A percentile compares a stretch with the other conserved stretches of the same genome.
Conservation (phyloP, 331 rosid species). For the Acacia concinna region DNA sequence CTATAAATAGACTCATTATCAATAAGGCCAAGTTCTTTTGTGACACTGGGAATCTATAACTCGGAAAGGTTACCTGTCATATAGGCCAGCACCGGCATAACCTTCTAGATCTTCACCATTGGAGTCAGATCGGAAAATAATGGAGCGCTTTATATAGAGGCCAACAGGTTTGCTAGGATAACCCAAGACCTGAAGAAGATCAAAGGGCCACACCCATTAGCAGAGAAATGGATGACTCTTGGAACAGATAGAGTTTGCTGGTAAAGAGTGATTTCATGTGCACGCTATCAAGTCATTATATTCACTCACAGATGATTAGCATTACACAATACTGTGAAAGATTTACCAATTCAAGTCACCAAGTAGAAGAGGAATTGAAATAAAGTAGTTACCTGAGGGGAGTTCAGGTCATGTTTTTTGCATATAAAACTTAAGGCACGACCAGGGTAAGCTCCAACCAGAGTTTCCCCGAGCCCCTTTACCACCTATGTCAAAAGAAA, state of each 20-base stretch:
- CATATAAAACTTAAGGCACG: slow-evolving; percentile 93
- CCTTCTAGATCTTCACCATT: slow-evolving; percentile 99
- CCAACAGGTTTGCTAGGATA: slow-evolving; percentile 97
- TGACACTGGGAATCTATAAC: not conserved
- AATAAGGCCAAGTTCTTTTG: not conserved
- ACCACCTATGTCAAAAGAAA: slow-evolving; percentile 65
- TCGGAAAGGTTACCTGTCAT: slow-evolving; percentile 70
- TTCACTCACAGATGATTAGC: slow-evolving; percentile 7
- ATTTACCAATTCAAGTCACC: not conserved
- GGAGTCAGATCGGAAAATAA: slow-evolving; percentile 96
- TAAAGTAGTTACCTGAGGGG: slow-evolving; percentile 64
- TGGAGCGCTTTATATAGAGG: slow-evolving; percentile 73
- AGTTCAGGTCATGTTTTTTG: slow-evolving; percentile 75
- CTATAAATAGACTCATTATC: not conserved
- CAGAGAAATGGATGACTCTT: slow-evolving; percentile 19
- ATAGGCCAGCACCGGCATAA: slow-evolving; percentile 99
- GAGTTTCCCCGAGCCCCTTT: slow-evolving; percentile 95
- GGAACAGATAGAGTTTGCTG: slow-evolving; percentile 14
- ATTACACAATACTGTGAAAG: slow-evolving; percentile 5
- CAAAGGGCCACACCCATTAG: slow-evolving; percentile 25
- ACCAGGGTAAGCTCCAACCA: slow-evolving; percentile 99
- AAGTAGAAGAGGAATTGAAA: not conserved
- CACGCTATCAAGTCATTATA: not conserved
- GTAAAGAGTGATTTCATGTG: not conserved
- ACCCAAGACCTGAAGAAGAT: slow-evolving; percentile 72